A percentile compares a stretch with the other conserved stretches of the same genome.
These are phyloP conservation scores for Cadophora sp. DNA, from an alignment of 2,329 filamentous ascomycete species.

Conservation along the genomic window DNA sequence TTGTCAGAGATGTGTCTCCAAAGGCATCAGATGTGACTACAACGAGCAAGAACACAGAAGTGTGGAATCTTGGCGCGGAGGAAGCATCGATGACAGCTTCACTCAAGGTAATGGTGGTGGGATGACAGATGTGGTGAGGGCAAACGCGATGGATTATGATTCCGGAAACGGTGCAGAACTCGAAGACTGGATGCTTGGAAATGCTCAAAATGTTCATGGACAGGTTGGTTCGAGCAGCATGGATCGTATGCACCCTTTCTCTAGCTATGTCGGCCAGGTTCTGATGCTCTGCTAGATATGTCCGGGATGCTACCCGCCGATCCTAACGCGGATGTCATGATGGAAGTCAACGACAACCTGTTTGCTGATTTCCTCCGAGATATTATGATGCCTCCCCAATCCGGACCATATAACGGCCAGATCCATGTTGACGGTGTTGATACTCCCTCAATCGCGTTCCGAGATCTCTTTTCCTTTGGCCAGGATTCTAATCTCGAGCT, in stretches of 20 bases:
- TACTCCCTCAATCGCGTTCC: not conserved
- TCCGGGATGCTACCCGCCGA: not conserved
- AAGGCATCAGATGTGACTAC: not conserved
- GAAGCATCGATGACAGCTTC: not conserved
- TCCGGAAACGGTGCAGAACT: not conserved
- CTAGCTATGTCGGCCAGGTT: not conserved
- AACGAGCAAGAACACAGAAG: not conserved
- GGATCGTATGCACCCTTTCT: not conserved
- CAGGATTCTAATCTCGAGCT: not conserved
- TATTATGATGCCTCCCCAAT: conserved; percentile 28
- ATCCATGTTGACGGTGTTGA: not conserved
- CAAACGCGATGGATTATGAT: not conserved
- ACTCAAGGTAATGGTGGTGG: not conserved
- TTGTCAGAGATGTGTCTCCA: not conserved
- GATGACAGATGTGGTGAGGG: not conserved
- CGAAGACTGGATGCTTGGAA: not conserved
- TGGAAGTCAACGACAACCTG: conserved; percentile 23
- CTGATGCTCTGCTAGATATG: not conserved
- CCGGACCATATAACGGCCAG: not conserved
- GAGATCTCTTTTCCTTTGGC: not conserved
- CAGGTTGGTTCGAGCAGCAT: not conserved
- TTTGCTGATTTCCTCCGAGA: conserved; percentile 30
- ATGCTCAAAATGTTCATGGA: not conserved
- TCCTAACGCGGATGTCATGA: not conserved
- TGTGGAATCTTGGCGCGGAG: not conserved